Evolutionary conservation across 768 basidiomycete genomes (phyloP), one percentile per base, ranked within the genome.

Genomic region (Phlegmacium glaucopus): DNA sequence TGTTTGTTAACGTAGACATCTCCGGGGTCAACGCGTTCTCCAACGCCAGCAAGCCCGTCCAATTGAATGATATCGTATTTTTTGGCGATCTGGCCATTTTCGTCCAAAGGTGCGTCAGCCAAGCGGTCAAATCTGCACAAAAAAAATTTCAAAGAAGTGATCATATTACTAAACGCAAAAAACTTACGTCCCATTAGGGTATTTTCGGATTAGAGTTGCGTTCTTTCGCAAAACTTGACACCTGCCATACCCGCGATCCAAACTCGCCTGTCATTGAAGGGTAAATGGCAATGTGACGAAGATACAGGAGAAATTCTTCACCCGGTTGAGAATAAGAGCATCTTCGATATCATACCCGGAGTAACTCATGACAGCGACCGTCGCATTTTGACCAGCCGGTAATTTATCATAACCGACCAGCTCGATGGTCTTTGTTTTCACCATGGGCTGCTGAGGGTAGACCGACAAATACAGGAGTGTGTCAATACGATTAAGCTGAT

Each of bases 331-430:
- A 58, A 99, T 98, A 46, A 98, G 74, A 3, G 96, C 96, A 65
- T 99, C 96, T 72, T 99, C 96, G 54, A 99, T 99, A 75, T 99
- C 96, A 64, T 98, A 99, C 18, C 96, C 96, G 5, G 94, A 96
- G 68, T 90, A 99, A 65, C 91, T 94, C 96, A 99, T 99, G 56
- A 98, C 94, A 9, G 96, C 96, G 38, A 99, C 92, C 0, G 86
- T 97, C 9, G 96, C 96, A 63, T 99, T 99, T 67, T 99, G 94
- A 11, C 96, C 96, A 4, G 96, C 96, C 4, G 96, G 96, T 4
- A 99, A 78, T 51, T 87, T 86, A 67, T 99, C 94, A 63, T 98
- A 99, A 2, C 94, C 95, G 47, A 97, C 80, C 44, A 99, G 69
- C 64, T 99, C 96, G 47, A 98, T 99, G 2, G 96, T 96, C 67